Evolutionary conservation across 2,329 filamentous ascomycete genomes (phyloP).

Genomic region (Ophiocordyceps camponoti-leonardi): DNA sequence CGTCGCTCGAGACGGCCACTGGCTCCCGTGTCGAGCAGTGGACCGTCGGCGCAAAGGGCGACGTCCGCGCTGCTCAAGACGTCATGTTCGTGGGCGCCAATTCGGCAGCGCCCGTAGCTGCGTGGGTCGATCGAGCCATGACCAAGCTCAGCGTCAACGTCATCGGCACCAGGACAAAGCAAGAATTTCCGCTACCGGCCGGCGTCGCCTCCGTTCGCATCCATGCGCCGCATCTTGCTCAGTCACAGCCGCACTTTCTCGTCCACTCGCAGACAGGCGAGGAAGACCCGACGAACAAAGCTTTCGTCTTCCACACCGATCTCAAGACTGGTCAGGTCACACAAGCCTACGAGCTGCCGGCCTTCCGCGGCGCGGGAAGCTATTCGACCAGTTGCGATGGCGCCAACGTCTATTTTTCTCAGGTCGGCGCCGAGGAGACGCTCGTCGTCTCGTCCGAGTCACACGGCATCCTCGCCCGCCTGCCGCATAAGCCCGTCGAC

Average conservation of each 20-base stretch:
- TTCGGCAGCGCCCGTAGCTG: constrained; percentile 56
- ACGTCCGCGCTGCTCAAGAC: constrained; percentile 45
- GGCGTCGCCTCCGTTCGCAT: constrained; percentile 39
- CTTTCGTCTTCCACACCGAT: constrained; percentile 73
- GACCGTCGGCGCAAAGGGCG: constrained; percentile 54
- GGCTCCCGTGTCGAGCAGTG: constrained; percentile 59
- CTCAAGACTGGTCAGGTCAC: constrained; percentile 48
- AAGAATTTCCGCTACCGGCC: constrained; percentile 32
- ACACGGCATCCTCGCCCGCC: constrained; percentile 58
- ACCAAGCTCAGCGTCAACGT: constrained; percentile 55
- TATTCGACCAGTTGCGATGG: constrained; percentile 65
- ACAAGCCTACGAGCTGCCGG: constrained; percentile 69
- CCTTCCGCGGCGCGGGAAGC: constrained; percentile 49
- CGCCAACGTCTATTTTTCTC: constrained; percentile 77
- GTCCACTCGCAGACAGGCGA: constrained; percentile 58
- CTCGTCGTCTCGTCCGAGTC: constrained; percentile 60
- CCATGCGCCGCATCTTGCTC: constrained; percentile 56
- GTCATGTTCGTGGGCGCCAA: constrained; percentile 64
- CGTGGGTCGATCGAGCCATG: constrained; percentile 50
- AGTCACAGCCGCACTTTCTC: constrained; percentile 66
- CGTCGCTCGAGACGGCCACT: constrained; percentile 52
- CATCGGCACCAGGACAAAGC: constrained; percentile 40
- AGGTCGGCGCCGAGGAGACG: constrained; percentile 59
- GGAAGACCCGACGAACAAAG: constrained; percentile 43
- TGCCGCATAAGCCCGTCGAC: constrained; percentile 38